Base-by-base conservation (phyloP, 306 rosid species). In the Trifolium subterraneum region DNA sequence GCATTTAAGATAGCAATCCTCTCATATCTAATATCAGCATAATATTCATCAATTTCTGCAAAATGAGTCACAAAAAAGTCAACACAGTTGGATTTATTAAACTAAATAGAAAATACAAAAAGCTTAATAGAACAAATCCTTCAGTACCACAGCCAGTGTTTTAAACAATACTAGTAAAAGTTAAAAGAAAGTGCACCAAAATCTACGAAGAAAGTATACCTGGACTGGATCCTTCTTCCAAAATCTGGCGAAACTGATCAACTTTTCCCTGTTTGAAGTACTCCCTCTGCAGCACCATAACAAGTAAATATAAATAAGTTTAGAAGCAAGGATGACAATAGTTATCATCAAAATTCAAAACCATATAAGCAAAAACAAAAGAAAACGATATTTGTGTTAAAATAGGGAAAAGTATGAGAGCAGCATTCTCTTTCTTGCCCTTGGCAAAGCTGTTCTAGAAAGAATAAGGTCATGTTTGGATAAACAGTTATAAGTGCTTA, bases 1-100 rank as follows among this genome's bases (percentile, higher is more conserved):
- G 98, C 98, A 83, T 95, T 95, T 75, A 95, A 90, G 80, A 95
- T 95, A 33, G 99, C 97, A 76, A 92, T 95, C 85, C 99, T 95
- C 88, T 95, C 99, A 67, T 92, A 95, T 68, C 94, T 89, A 84
- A 95, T 92, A 81, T 95, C 98, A 44, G 99, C 96, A 83, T 95
- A 95, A 79, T 92, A 92, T 12, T 95, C 98, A 81, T 95, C 99
- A 77, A 95, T 95, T 73, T 95, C 99, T 95, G 96, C 88, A 78
- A 67, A 80, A 54, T 27, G 19, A 22, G 58, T 51, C 61, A 35
- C 8, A 11, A 61, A 11, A 61, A 22, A 68, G 54, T 48, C 58
- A 45, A 59, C 9, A 29, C 18, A 13, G 70, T 70, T 70, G 19
- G 12, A 36, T 50, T 69, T 42, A 70, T 55, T 11, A 64, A 64